Evolutionary conservation across 164 flowering plant species (phyloP).

Genomic region (Piper longum): DNA sequence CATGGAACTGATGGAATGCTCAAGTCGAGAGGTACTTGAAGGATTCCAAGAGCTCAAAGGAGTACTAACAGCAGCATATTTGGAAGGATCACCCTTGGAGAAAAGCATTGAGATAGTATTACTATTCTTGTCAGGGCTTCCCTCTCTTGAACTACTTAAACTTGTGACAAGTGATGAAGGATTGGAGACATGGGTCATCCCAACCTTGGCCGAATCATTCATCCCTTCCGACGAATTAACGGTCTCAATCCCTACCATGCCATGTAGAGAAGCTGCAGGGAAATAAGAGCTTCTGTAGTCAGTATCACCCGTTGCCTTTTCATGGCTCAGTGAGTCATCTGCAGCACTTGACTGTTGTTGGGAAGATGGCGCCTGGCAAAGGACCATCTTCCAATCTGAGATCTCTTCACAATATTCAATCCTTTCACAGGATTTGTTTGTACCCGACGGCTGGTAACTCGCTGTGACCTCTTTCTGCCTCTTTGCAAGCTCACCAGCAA

Average conservation of each 20-base stretch:
- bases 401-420: slow-evolving; percentile 11
- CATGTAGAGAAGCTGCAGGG: slow-evolving; percentile 28
- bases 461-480: slow-evolving; percentile 22
- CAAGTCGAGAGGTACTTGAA: slow-evolving; percentile 18
- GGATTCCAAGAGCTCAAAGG: slow-evolving; percentile 39
- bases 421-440: slow-evolving; percentile 5
- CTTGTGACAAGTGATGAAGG: slow-evolving; percentile 57
- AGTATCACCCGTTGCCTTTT: too few species aligned
- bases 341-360: slow-evolving; percentile 15
- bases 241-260: slow-evolving; percentile 30
- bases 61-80: slow-evolving; percentile 10
- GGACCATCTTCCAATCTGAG: slow-evolving; percentile 38
- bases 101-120: slow-evolving; percentile 15
- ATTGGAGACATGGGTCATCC: slow-evolving; percentile 29
- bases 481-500: slow-evolving; percentile 43
- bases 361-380: slow-evolving; percentile 12
- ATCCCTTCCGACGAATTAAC: slow-evolving; percentile 3
- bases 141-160: slow-evolving; percentile 59
- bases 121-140: slow-evolving; percentile 45
- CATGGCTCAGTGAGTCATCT: slow-evolving; percentile 1
- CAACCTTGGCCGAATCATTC: slow-evolving; percentile 20
- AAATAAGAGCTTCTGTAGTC: slow-evolving; percentile 12
- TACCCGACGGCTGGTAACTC: slow-evolving; percentile 2
- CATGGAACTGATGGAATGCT: slow-evolving; percentile 33
- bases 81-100: slow-evolving; percentile 26